These are phyloP conservation scores for Chloropicon primus DNA, from an alignment of 139 green algal genomes.

Conservation along the genomic window DNA sequence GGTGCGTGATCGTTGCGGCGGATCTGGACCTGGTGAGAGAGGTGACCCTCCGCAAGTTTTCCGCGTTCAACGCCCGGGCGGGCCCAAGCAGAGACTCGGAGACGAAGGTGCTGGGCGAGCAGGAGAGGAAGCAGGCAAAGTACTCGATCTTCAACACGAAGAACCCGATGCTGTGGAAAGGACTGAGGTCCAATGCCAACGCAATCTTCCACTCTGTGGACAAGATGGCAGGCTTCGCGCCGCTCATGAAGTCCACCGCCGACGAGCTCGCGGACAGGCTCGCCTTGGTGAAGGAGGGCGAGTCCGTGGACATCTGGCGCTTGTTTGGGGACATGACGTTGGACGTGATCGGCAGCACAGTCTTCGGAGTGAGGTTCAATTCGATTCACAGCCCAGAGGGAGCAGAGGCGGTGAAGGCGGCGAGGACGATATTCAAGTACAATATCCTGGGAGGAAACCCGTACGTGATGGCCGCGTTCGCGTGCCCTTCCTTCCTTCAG, in stretches of 20 bases:
- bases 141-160: constrained; percentile 13
- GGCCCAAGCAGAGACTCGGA: too few relatives aligned
- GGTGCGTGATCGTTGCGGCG: constrained; percentile 13
- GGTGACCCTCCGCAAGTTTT: constrained; percentile 15
- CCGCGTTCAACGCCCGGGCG: constrained; percentile 1
- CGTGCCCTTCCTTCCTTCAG: background rate
- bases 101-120: too few relatives aligned
- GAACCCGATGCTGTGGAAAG: background rate
- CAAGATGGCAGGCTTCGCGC: background rate
- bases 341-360: constrained; percentile 36
- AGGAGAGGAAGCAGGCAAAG: constrained; percentile 13
- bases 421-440: background rate
- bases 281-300: background rate
- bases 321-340: constrained; percentile 34
- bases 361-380: constrained; percentile 21
- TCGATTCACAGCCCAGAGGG: background rate
- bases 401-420: background rate
- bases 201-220: background rate
- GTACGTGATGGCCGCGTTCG: background rate
- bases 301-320: constrained; percentile 26
- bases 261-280: constrained; percentile 18
- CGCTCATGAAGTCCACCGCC: constrained; percentile 25
- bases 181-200: background rate
- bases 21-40: constrained; percentile 19
- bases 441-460: background rate